Percentiles rank a stretch among this genome's conserved stretches.
Evolutionary conservation across 257 asterid species (phyloP).

Genomic region (Ocimum tenuiflorum): DNA sequence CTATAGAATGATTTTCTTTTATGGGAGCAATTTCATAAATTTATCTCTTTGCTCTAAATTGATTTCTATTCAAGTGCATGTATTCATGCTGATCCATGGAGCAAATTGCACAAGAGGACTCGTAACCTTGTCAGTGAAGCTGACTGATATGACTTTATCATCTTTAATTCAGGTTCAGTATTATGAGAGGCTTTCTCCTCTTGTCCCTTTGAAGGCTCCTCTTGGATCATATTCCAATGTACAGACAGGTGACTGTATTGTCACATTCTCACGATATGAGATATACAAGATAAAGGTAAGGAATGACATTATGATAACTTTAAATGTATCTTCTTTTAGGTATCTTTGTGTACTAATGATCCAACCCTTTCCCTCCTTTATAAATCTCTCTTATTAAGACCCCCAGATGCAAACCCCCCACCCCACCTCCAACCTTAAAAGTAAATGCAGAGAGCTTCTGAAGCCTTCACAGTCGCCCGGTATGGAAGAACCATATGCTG

Average conservation of each 20-base stretch:
- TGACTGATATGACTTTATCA: background rate
- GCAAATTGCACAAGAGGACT: background rate
- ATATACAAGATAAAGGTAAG: constrained; percentile 76
- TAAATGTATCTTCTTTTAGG: background rate
- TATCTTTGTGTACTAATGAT: background rate
- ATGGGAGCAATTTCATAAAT: background rate
- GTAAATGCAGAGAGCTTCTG: background rate
- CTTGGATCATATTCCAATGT: constrained; percentile 69
- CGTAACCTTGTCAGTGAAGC: background rate
- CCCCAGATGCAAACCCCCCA: background rate
- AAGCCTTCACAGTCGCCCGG: background rate
- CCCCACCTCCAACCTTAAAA: background rate
- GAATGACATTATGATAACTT: background rate
- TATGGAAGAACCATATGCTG: background rate
- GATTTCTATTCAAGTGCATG: background rate
- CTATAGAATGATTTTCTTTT: constrained; percentile 1
- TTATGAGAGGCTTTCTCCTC: constrained; percentile 96
- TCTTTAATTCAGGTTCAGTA: constrained; percentile 54
- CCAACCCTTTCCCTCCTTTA: background rate
- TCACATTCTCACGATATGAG: constrained; percentile 72
- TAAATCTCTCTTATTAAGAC: background rate
- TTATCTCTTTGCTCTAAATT: background rate
- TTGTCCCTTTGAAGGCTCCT: constrained; percentile 61
- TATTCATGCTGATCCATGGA: background rate
- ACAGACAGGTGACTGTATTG: constrained; percentile 83